Evolutionary conservation across 495 filamentous ascomycete species (phyloP).

Genomic region (Astrothelium subdiscretum): DNA sequence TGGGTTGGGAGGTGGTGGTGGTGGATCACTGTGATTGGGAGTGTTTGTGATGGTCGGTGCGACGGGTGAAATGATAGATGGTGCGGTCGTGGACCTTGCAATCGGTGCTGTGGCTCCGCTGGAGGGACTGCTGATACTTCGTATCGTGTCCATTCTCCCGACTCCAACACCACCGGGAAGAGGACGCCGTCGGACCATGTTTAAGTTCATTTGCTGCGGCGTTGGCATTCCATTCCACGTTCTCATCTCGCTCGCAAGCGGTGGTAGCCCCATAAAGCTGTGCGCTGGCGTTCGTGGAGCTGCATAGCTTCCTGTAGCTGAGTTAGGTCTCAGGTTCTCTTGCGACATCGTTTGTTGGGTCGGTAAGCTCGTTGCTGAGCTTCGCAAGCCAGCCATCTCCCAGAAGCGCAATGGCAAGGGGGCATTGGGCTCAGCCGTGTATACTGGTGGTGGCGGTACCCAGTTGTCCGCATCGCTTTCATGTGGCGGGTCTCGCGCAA

Average conservation of each 20-base stretch:
- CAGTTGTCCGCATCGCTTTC: conserved; percentile 10
- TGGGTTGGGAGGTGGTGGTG: background rate
- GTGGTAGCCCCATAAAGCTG: background rate
- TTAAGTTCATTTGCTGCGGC: background rate
- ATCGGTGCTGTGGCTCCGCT: background rate
- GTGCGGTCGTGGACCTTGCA: background rate
- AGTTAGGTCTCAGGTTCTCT: background rate
- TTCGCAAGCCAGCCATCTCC: conserved; percentile 14
- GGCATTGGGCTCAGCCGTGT: conserved; percentile 20
- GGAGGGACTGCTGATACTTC: background rate
- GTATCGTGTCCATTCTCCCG: background rate
- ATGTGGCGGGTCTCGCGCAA: conserved; percentile 15
- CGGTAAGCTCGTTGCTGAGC: background rate
- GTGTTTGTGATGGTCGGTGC: background rate
- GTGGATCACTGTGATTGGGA: background rate
- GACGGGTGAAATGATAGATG: background rate
- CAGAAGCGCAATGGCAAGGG: conserved; percentile 18
- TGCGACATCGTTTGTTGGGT: background rate
- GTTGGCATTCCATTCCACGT: background rate
- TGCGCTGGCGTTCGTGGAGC: background rate
- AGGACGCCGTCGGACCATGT: background rate
- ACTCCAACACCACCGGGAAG: background rate
- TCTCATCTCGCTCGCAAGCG: background rate
- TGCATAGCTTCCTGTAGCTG: conserved; percentile 1
- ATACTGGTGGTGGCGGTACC: conserved; percentile 17